phyloP scores from a whole-genome alignment of 306 rosid genomes.

The Mimosa bimucronata region DNA sequence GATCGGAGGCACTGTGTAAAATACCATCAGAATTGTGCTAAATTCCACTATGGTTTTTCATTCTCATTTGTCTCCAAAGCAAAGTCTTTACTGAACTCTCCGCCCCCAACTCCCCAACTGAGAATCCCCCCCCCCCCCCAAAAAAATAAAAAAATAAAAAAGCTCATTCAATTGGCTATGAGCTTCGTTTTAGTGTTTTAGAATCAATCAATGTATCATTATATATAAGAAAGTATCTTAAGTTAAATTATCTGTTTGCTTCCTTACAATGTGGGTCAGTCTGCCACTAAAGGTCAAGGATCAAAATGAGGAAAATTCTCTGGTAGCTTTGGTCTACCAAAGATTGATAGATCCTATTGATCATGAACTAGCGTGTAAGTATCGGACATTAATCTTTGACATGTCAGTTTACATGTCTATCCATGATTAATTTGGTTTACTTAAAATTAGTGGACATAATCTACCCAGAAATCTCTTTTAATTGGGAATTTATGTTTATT shows the following conservation, averaged over 20 bases:
- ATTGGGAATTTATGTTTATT: neutral
- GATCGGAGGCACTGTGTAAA: conserved; percentile 3
- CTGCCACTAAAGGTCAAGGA: neutral
- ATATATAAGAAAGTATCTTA: neutral
- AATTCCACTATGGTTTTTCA: neutral
- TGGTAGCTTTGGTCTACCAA: neutral
- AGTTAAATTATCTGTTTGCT: neutral
- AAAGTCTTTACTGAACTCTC: too few relatives aligned
- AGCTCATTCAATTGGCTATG: too few relatives aligned
- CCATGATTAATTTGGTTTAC: neutral
- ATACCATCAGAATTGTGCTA: neutral
- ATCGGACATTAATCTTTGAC: neutral
- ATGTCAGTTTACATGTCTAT: neutral
- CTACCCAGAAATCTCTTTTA: neutral
- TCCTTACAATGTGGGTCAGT: neutral
- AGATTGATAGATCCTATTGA: neutral
- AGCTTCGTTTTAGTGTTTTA: too few relatives aligned
- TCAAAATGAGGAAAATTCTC: too few relatives aligned
- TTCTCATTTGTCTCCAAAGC: too few relatives aligned
- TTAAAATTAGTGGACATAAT: neutral
- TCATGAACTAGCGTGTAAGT: neutral
- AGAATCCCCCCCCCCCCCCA: too few relatives aligned
- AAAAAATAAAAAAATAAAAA: too few relatives aligned
- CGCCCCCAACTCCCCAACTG: too few relatives aligned
- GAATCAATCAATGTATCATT: neutral